Evolutionary conservation across 768 basidiomycete genomes (phyloP), one percentile per base, ranked within the genome.

Genomic region (Clavaria fumosa): DNA sequence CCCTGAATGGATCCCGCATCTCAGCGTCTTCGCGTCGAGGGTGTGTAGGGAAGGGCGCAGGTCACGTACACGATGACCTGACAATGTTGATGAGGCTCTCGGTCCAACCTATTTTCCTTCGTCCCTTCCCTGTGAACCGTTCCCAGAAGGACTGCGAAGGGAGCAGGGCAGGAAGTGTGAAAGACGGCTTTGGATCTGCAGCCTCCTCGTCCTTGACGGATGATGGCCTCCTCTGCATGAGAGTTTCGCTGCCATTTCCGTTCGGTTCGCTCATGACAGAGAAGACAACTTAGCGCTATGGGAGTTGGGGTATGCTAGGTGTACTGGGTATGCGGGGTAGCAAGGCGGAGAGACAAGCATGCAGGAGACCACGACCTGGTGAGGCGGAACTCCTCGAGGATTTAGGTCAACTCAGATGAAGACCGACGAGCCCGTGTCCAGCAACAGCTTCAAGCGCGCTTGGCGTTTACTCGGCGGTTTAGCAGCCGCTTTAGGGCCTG

Each of bases 21-120:
- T 38, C 26, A 36, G 39, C n/a, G n/a, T n/a, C n/a, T n/a, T n/a
- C n/a, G n/a, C n/a, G n/a, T n/a, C n/a, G 26, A 24, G 11, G 36
- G 24, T 34, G 23, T 31, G 37, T 43, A 37, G 42, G 38, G 32
- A 20, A 17, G 36, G 21, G 22, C 34, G 24, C 20, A 37, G 37
- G 17, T 35, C 11, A 55, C 67, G 23, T 45, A 75, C 75, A 75
- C 0, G 73, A 75, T 12, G 68, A 71, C n/a, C 61, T 52, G 3
- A 52, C 52, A 31, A 75, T 59, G 2, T 62, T 63, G 22, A 55
- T 57, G 32, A 72, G 42, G 45, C 67, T 73, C 46, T 62, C 50
- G 19, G 45, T 23, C 5, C 68, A 48, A 1, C 69, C 64, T 22
- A 71, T 51, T 14, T 61, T 60, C 41, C 44, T 49, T 51, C 61